Evolutionary conservation across 2,329 filamentous ascomycete genomes (phyloP), one percentile per base, ranked within the genome.

Genomic region (Claviceps sp.): DNA sequence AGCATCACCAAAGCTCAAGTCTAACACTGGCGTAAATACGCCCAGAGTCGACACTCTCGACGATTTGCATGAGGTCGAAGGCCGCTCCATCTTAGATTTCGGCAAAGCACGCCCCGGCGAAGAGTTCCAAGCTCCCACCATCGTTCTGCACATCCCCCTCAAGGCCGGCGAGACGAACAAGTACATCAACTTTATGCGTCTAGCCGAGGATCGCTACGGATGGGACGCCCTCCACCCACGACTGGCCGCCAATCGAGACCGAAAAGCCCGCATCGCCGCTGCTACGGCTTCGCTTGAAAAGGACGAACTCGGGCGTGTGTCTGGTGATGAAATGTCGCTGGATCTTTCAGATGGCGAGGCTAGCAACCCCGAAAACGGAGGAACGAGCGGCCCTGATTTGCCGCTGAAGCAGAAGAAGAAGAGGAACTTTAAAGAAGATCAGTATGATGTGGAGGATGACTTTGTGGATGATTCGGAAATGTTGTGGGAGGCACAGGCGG

Each of bases 391-490:
- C 18, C 74, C 77, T 0, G 84, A 86, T 55, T 75, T 74, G 14
- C 75, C 73, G 24, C 78, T 76, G 45, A 84, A 83, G 58, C 79
- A 81, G 0, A 86, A 87, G 66, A 90, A 89, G 73, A 89, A 89
- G 69, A 80, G 88, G 52, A 85, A 85, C 62, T 84, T 85, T 68
- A 84, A 85, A 64, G 81, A 89, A 65, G 85, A 94, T 67, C 84
- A 90, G 60, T 90, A 90, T 61, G 87, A 91, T 63, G 84, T 86
- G 61, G 84, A 87, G 47, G 87, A 90, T 61, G 86, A 85, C 50
- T 91, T 91, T 67, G 81, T 91, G 52, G 93, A 98, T 62, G 93
- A 98, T 64, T 94, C 89, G 1, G 93, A 98, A 66, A 68, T 96
- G 63, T 76, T 94, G 0, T 97, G 91, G 91, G 89, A 97, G 68